Conservation (phyloP, 345 rosid genomes). For the Chamaenerion angustifolium region DNA sequence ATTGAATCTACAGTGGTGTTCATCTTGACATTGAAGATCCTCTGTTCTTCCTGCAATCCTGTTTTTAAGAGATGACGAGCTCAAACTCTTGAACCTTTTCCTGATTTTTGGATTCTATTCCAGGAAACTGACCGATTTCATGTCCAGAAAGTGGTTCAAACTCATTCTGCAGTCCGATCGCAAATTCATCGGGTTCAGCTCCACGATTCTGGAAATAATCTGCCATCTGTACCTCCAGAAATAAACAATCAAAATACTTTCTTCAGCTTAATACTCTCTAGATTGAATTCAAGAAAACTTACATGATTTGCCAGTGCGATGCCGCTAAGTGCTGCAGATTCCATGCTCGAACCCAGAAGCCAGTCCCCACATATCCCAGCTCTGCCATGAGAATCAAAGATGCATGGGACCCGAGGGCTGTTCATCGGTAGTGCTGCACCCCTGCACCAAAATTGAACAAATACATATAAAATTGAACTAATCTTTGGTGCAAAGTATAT, state of each 20-base stretch:
- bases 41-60: not conserved
- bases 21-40: too few species aligned
- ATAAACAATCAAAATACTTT: not conserved
- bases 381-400: conserved; percentile 80
- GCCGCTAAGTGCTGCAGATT: conserved; percentile 87
- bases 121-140: conserved; percentile 75
- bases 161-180: conserved; percentile 48
- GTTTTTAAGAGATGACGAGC: conserved; percentile 5
- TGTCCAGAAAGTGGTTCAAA: conserved; percentile 38
- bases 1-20: too few species aligned
- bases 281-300: conserved; percentile 6
- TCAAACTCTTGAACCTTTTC: conserved; percentile 20
- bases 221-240: conserved; percentile 35
- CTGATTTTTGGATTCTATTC: conserved; percentile 19
- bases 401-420: conserved; percentile 53
- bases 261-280: not conserved
- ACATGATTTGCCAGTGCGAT: conserved; percentile 70
- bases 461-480: not conserved
- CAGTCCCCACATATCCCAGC: conserved; percentile 95
- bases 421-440: conserved; percentile 91
- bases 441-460: conserved; percentile 24
- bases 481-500: too few species aligned
- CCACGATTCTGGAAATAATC: conserved; percentile 44
- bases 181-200: conserved; percentile 42
- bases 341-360: conserved; percentile 74